Evolutionary conservation across 2,329 filamentous ascomycete species (phyloP), one percentile per base, ranked within the genome.

Genomic region (Aspergillus brasiliensis): DNA sequence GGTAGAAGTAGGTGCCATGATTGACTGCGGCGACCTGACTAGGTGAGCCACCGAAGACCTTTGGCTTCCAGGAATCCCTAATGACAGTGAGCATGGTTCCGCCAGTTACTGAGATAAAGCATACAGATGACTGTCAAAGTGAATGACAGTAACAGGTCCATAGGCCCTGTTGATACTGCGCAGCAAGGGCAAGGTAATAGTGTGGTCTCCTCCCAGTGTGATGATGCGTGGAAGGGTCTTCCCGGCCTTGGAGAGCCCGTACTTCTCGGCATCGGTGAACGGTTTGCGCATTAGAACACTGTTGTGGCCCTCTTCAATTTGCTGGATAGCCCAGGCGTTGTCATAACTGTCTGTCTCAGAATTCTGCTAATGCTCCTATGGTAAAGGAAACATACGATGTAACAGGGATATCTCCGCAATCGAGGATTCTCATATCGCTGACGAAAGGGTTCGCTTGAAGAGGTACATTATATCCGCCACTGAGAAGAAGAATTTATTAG

Each of bases 1-100:
- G 90, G 78, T 89, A 95, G 78, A 96, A 96, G 80, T 95, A 95
- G 1, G 91, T 95, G 44, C 91, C 91, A 78, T 95, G 91, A 78
- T 95, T 96, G 78, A 96, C 88, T 64, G 83, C 83, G 19, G 91
- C 91, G 40, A 88, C 85, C 62, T 92, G 84, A 27, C 86, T 90
- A 0, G 91, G 91, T 0, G 90, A 88, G 28, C 91, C 91, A 56
- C 92, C 91, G 68, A 96, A 96, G 25, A 95, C 91, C 73, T 94
- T 94, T 46, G 91, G 92, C 60, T 85, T 86, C 91, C 91, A 91
- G 69, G 83, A 83, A 64, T 84, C 83, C 3, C 69, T 78, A 15
- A 11, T 2, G 25, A 5, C 10, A 19, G 27, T 54, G 23, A 51
- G 53, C 13, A 19, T 19, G 3, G 40, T 28, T 10, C 23, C 11